Base-by-base conservation (phyloP, 805 yeast genomes). In the Candida mattraensis region DNA sequence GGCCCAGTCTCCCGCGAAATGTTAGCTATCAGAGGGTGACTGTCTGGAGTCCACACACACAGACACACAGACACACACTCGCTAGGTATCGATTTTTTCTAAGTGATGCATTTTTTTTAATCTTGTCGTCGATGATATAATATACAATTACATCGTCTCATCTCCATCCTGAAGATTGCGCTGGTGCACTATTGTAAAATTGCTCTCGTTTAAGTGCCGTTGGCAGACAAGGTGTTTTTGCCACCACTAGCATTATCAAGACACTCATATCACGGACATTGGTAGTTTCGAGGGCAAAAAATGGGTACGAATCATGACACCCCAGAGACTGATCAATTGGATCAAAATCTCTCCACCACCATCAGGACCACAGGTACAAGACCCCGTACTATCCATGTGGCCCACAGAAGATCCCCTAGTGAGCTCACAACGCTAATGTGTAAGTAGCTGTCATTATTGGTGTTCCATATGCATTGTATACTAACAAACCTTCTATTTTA, bases 381-480 rank as follows among this genome's bases (percentile, higher is more conserved):
- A 37, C 82, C 83, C 24, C 74, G 74, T 48, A 78, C 77, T 42
- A 70, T 93, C 42, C 94, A 88, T 64, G 88, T 91, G 47, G 98
- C 98, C n/a, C 98, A 93, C 55, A 77, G 98, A 54, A 76, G 96
- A 42, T 84, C 97, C 3, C 97, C 97, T n/a, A 79, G 89, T 49
- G 99, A 93, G 60, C 70, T 93, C 58, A 91, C 98, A 3, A 84
- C 83, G 37, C 69, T 91, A 47, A 91, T 91, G 96, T 71, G 82
- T 70, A 67, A 49, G 74, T 64, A 25, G 19, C 20, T 20, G 17
- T 21, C 3, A 9, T 7, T 7, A 20, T 8, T 20, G 7, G 23
- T 20, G 23, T 20, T 20, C 23, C 10, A 11, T 10, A 10, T 16
- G 16, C n/a, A 17, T 18, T 5, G 19, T 32, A 10, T 39, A 37